Evolutionary conservation across 441 rosid species (phyloP), one percentile per base, ranked within the genome.

Genomic region (Jatropha multifida): DNA sequence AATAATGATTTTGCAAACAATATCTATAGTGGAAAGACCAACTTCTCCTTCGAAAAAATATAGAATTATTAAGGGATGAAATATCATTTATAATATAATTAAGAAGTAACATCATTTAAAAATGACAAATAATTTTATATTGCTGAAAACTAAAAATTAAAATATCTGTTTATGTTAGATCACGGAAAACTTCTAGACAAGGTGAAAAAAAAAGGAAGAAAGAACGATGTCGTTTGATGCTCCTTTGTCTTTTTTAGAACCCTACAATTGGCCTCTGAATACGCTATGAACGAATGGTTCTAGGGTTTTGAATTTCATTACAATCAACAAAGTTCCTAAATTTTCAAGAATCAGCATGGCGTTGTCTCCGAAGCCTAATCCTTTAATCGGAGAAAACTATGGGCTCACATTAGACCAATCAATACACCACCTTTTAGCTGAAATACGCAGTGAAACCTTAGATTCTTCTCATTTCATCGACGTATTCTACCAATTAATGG

Each of bases 401-500:
- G 65, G 73, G 6, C 65, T 54, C 23, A 68, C 72, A 9, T 67
- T 86, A 52, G 73, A 73, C 68, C 82, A 82, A 37, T 82, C 88
- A 51, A 63, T 84, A 7, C 80, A 78, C 59, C 79, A 74, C n/a
- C 79, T 84, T 63, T 55, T 78, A 48, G 78, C 83, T 66, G 86
- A 86, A 76, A 78, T 72, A 62, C 83, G 4, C 55, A 61, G 73
- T 37, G 76, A 70, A 84, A 52, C 77, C 70, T 78, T 81, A 20
- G 74, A 86, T 68, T 77, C 81, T n/a, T 55, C 83, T 60, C 76
- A 77, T 44, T 83, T 75, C 20, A 20, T 76, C 38, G 68, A 84
- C 59, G 27, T 72, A 10, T 86, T 86, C 77, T 73, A 79, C 74
- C 66, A 78, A 46, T 82, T 89, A 59, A 80, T 76, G 84, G 89